phyloP scores from a whole-genome alignment of 192 early-diverging fungal genomes.

The Entomortierella lignicola region DNA sequence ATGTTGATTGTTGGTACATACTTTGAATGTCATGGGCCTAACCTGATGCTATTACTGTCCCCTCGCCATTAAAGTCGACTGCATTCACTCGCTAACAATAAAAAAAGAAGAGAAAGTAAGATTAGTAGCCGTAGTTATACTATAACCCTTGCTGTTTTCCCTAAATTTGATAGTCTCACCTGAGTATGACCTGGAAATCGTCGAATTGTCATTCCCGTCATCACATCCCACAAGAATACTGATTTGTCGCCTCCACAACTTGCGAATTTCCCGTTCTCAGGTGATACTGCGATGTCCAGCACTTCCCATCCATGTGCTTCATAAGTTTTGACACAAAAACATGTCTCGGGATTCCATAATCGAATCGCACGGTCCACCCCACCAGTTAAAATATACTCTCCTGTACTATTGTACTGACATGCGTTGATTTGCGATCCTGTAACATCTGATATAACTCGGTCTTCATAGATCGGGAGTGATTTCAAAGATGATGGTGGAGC shows the following conservation, averaged over 20 bases:
- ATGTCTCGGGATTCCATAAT: slow-evolving; percentile 77
- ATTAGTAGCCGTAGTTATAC: not conserved
- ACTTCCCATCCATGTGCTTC: slow-evolving; percentile 90
- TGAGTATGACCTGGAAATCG: slow-evolving; percentile 84
- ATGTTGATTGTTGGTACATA: too few relatives aligned
- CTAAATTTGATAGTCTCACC: slow-evolving; percentile 30
- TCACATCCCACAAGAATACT: slow-evolving; percentile 91
- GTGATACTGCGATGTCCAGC: slow-evolving; percentile 74
- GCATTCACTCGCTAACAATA: slow-evolving; percentile 76
- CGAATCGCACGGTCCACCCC: slow-evolving; percentile 78
- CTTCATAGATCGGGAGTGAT: slow-evolving; percentile 26
- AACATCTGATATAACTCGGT: slow-evolving; percentile 36
- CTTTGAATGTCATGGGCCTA: slow-evolving; percentile 25
- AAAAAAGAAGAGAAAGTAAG: too few relatives aligned
- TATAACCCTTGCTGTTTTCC: not conserved
- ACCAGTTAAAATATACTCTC: slow-evolving; percentile 87
- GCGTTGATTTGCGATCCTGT: slow-evolving; percentile 48
- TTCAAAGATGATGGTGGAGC: slow-evolving; percentile 4
- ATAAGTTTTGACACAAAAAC: slow-evolving; percentile 80
- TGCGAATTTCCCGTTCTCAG: slow-evolving; percentile 75
- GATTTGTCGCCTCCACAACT: slow-evolving; percentile 86
- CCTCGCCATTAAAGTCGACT: slow-evolving; percentile 83
- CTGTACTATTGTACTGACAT: slow-evolving; percentile 72
- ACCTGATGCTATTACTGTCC: slow-evolving; percentile 84
- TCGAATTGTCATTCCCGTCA: slow-evolving; percentile 74